Percentiles rank a stretch among this genome's conserved stretches.
Evolutionary conservation across 2,329 filamentous ascomycete genomes (phyloP).

Genomic region (Penicillium vulpinum): DNA sequence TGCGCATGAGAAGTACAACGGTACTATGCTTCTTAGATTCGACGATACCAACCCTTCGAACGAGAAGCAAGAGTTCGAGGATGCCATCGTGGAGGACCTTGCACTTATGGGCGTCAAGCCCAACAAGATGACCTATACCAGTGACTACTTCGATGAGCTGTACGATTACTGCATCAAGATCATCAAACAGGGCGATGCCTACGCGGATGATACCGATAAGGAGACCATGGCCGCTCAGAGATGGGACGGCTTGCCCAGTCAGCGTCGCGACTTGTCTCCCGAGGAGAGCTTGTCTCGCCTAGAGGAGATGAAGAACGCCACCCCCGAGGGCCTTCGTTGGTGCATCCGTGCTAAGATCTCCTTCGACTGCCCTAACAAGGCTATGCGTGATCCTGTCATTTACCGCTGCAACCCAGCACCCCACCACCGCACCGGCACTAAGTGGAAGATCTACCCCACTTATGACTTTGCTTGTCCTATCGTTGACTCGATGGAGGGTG

Average conservation of each 20-base stretch:
- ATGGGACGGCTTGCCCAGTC: conserved; percentile 78
- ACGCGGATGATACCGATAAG: conserved; percentile 90
- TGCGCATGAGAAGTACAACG: conserved; percentile 87
- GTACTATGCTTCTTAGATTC: conserved; percentile 79
- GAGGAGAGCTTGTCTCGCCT: conserved; percentile 87
- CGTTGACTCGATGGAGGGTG: conserved; percentile 62
- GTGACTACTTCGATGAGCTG: conserved; percentile 91
- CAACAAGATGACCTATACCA: conserved; percentile 83
- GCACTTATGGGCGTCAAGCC: conserved; percentile 88
- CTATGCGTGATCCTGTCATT: conserved; percentile 93
- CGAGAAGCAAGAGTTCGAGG: conserved; percentile 95
- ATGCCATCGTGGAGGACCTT: conserved; percentile 89
- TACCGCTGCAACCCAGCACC: conserved; percentile 80
- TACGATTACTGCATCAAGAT: conserved; percentile 82
- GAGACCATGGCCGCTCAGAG: conserved; percentile 85
- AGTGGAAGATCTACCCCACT: conserved; percentile 67
- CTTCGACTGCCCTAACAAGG: conserved; percentile 88
- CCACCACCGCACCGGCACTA: conserved; percentile 63
- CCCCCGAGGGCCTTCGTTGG: conserved; percentile 75
- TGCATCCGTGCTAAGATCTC: conserved; percentile 96
- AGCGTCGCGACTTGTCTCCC: conserved; percentile 71
- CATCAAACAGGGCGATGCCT: conserved; percentile 84
- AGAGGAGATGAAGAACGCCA: conserved; percentile 88
- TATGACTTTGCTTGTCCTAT: conserved; percentile 68
- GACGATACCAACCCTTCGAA: conserved; percentile 98